Evolutionary conservation across 192 early-diverging fungal genomes (phyloP).

Genomic region (Backusella liffmaniae): DNA sequence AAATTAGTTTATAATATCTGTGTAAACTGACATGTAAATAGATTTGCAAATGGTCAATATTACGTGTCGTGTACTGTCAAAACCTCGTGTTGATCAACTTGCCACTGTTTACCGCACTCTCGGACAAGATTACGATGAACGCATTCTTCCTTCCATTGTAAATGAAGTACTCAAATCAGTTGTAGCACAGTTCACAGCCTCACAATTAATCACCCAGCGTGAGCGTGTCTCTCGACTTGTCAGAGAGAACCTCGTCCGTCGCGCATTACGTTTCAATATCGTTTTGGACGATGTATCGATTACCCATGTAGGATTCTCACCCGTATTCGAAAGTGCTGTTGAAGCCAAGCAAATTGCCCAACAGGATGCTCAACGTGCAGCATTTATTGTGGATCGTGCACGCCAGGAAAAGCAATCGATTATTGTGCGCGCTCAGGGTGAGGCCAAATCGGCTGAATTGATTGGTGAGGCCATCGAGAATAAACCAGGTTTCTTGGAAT

Average conservation of each 20-base stretch:
- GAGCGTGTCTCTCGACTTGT: conserved; percentile 88
- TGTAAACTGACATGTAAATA: conserved; percentile 20
- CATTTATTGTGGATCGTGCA: conserved; percentile 92
- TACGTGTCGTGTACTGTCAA: conserved; percentile 94
- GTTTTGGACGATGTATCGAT: conserved; percentile 96
- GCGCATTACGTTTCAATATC: conserved; percentile 87
- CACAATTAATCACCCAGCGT: conserved; percentile 97
- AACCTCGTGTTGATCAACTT: conserved; percentile 73
- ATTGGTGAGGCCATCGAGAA: conserved; percentile 98
- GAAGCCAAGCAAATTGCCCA: conserved; percentile 99
- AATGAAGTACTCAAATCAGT: conserved; percentile 98
- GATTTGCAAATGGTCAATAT: conserved; percentile 99
- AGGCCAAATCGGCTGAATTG: conserved; percentile 89
- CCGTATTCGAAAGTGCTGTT: conserved; percentile 92
- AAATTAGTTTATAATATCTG: not conserved
- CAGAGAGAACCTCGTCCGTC: conserved; percentile 78
- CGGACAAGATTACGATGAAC: conserved; percentile 93
- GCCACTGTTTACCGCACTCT: conserved; percentile 87
- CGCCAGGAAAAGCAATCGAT: conserved; percentile 97
- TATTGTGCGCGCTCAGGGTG: conserved; percentile 95
- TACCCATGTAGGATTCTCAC: conserved; percentile 94
- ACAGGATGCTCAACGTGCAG: conserved; percentile 96
- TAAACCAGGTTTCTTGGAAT: conserved; percentile 95
- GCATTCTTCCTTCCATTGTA: conserved; percentile 95
- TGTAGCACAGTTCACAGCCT: conserved; percentile 98